Base-by-base conservation (phyloP, 345 rosid genomes). In the Aurinia saxatilis region DNA sequence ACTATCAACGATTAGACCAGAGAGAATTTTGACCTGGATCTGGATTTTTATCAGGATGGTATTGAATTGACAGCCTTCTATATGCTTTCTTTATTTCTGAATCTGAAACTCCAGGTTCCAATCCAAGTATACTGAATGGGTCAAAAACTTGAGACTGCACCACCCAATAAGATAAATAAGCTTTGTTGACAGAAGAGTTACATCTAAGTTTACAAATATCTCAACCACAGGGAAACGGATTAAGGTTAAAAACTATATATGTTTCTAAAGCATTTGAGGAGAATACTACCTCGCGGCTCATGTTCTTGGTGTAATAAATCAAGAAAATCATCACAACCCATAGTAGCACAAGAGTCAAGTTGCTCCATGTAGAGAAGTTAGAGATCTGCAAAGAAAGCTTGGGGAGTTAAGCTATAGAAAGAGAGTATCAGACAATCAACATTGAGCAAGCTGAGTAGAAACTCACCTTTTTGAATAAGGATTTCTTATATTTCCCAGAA, bases 21-120 rank as follows among this genome's bases (percentile, higher is more conserved):
- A 72, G 75, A 75, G 56, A 69, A 64, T 54, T 50, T 68, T 57
- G 77, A 90, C 99, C 96, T 90, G 98, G 99, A 78, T 95, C 93
- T 14, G 99, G 99, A 76, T 95, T 95, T 84, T 95, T 95, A 71
- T 95, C 99, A 57, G 96, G 99, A 84, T 95, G 99, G 74, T 88
- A 95, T 46, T 71, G 85, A 67, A 95, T 77, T 12, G 99, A 88
- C 15, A 95, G 96, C 61, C 84, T 88, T 70, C 96, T 81, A 66
- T 90, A 90, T 17, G 84, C 90, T 84, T 95, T 95, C 75, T 84
- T 95, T 57, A 95, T 90, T 65, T 83, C 90, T 4, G 95, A 80
- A 45, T 87, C 98, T 21, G 81, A 74, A 70, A 87, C 93, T 53
- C 96, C 93, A 57, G 84, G 46, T 60, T 82, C 80, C 74, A 91